Percentiles rank a stretch among this genome's conserved stretches.
Conservation (phyloP, 176 grass and related monocot genomes). For the Triticum turgidum region DNA sequence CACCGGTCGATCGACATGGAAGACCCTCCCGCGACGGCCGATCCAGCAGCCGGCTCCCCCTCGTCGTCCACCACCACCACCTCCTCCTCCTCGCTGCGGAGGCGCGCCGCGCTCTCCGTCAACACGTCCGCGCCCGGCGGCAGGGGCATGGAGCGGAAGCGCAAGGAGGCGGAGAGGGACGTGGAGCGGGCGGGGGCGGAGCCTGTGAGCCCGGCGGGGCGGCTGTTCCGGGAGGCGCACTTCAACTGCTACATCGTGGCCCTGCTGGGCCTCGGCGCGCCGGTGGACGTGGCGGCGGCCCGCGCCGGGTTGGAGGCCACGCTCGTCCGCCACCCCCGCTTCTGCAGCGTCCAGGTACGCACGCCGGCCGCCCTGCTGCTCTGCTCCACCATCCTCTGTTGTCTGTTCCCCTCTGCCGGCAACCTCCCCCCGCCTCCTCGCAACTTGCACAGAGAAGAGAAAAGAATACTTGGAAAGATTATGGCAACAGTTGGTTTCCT, state of each 20-base stretch:
- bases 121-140: conserved; percentile 1
- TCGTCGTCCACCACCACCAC: not conserved
- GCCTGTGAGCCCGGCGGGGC: conserved; percentile 82
- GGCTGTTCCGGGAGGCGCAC: conserved; percentile 67
- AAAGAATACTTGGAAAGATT: too few species aligned
- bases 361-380: not conserved
- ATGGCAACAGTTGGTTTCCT: not conserved
- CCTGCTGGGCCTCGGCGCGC: conserved; percentile 41
- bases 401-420: not conserved
- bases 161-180: not conserved
- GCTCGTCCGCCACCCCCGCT: conserved; percentile 72
- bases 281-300: conserved; percentile 39
- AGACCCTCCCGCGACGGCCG: conserved; percentile 17
- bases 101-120: not conserved
- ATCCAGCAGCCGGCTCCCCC: not conserved
- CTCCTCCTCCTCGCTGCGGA: conserved; percentile 6
- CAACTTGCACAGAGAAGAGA: not conserved
- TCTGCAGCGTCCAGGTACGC: conserved; percentile 79
- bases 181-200: not conserved
- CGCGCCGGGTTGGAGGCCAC: conserved; percentile 58
- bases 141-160: not conserved
- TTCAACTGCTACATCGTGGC: conserved; percentile 89
- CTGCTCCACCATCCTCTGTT: not conserved
- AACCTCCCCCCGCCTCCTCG: too few species aligned
- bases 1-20: conserved; percentile 27